These are phyloP conservation scores for Periconia macrospinosa DNA, from an alignment of 2,329 filamentous ascomycete genomes.

Conservation along the genomic window DNA sequence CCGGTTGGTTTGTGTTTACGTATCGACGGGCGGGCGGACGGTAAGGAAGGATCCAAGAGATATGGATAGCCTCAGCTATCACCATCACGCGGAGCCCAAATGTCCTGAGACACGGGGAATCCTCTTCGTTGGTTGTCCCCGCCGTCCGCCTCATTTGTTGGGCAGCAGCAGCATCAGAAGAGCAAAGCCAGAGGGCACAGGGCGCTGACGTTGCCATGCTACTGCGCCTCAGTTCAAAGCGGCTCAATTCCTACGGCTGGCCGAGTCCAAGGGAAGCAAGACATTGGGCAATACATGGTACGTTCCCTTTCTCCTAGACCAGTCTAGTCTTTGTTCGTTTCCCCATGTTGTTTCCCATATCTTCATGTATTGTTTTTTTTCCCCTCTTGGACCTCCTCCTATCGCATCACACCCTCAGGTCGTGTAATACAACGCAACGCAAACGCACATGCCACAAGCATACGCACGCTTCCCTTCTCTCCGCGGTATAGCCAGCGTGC, in stretches of 20 bases:
- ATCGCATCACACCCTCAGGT: neutral
- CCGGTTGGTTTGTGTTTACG: conserved; percentile 27
- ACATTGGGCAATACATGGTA: conserved; percentile 94
- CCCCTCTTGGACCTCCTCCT: neutral
- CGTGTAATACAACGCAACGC: neutral
- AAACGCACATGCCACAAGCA: neutral
- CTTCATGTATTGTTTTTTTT: neutral
- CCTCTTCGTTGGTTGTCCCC: neutral
- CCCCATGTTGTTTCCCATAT: neutral
- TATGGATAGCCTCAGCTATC: conserved; percentile 9
- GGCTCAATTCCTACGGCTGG: conserved; percentile 88
- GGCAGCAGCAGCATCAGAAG: conserved; percentile 33
- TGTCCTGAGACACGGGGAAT: conserved; percentile 24
- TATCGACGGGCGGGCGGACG: conserved; percentile 18
- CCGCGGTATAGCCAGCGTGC: neutral
- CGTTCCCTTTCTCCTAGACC: conserved; percentile 14
- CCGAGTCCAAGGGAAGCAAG: conserved; percentile 86
- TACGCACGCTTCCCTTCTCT: neutral
- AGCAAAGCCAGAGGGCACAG: conserved; percentile 8
- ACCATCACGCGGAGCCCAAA: conserved; percentile 27
- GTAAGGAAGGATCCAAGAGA: conserved; percentile 19
- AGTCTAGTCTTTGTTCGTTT: neutral
- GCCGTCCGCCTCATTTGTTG: conserved; percentile 44
- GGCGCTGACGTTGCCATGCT: conserved; percentile 28
- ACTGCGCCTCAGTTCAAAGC: conserved; percentile 67